Conservation (phyloP, 345 rosid genomes). For the Linum lewisii region DNA sequence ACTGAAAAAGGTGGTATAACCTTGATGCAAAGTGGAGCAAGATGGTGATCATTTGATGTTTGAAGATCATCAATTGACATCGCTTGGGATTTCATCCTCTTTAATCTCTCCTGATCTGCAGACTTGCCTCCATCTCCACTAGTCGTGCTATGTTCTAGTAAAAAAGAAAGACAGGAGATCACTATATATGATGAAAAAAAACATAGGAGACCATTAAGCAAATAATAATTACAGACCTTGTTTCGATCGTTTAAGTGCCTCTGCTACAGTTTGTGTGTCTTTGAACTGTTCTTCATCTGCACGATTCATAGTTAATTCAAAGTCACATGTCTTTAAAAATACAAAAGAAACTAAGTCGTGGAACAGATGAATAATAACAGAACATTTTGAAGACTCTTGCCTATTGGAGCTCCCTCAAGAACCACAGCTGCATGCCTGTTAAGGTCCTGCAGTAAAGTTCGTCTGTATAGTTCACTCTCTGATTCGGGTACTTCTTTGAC, state of each 20-base stretch:
- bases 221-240: constrained; percentile 37
- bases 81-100: constrained; percentile 36
- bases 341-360: constrained; percentile 1
- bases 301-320: constrained; percentile 18
- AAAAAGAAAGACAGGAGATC: constrained; percentile 10
- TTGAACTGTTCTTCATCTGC: constrained; percentile 55
- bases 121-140: constrained; percentile 38
- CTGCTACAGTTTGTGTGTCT: constrained; percentile 74
- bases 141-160: constrained; percentile 24
- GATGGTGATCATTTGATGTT: constrained; percentile 43
- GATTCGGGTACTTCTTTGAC: constrained; percentile 45
- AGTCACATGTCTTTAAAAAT: constrained; percentile 2
- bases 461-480: constrained; percentile 39
- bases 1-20: constrained; percentile 19
- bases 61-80: constrained; percentile 83
- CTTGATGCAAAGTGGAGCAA: constrained; percentile 77
- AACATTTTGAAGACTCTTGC: constrained; percentile 22
- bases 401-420: constrained; percentile 75
- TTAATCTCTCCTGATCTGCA: constrained; percentile 34
- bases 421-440: constrained; percentile 89
- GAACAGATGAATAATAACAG: constrained; percentile 1
- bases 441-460: constrained; percentile 73
- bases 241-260: constrained; percentile 72
- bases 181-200: neutral
- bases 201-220: neutral